Evolutionary conservation across 495 filamentous ascomycete genomes (phyloP).

Genomic region (Neurospora sp.): DNA sequence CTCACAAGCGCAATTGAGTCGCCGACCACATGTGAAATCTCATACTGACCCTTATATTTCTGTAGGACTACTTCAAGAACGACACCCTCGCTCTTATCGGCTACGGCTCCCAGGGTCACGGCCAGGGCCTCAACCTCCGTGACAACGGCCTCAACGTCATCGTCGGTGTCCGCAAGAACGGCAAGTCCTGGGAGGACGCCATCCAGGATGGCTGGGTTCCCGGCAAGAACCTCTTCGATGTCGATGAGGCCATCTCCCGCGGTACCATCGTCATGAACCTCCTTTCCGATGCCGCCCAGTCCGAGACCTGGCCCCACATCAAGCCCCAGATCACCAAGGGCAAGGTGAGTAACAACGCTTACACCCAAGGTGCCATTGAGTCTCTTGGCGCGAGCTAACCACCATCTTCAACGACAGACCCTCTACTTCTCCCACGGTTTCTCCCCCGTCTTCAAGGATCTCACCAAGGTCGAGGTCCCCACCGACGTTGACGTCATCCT

Average conservation of each 20-base stretch:
- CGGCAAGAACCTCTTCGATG: conserved; percentile 95
- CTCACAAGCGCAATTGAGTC: not conserved
- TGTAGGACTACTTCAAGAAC: conserved; percentile 96
- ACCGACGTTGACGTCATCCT: conserved; percentile 96
- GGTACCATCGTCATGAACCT: conserved; percentile 99
- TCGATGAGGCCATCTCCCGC: conserved; percentile 87
- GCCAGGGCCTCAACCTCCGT: conserved; percentile 96
- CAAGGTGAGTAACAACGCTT: conserved; percentile 50
- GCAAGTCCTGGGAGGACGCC: conserved; percentile 96
- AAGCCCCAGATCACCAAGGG: conserved; percentile 97
- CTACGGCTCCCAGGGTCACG: conserved; percentile 96
- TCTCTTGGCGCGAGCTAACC: not conserved
- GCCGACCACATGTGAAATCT: not conserved
- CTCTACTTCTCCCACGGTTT: conserved; percentile 99
- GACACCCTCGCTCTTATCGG: conserved; percentile 98
- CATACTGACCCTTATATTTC: not conserved
- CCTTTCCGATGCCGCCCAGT: conserved; percentile 92
- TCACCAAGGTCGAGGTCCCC: conserved; percentile 97
- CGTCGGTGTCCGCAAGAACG: conserved; percentile 95
- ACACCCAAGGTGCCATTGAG: not conserved
- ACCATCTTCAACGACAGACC: conserved; percentile 44
- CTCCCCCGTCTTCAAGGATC: conserved; percentile 98
- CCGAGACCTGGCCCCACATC: conserved; percentile 94
- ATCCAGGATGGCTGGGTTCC: conserved; percentile 95
- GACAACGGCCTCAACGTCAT: conserved; percentile 99